phyloP scores from a whole-genome alignment of 805 yeast genomes.

The Nakazawaea pomicola region DNA sequence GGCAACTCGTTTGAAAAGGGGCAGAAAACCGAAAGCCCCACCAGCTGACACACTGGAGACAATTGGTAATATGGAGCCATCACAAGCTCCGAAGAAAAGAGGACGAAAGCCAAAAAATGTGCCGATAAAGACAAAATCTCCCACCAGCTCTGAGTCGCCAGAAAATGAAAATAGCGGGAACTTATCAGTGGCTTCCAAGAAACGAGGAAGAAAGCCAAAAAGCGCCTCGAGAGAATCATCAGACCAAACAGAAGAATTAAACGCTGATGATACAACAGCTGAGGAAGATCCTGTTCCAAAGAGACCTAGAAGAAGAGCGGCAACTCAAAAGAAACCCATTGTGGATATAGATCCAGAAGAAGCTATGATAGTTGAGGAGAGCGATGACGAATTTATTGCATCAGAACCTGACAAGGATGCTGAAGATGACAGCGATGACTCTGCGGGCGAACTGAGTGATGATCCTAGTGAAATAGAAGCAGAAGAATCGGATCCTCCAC shows the following conservation, averaged over 20 bases:
- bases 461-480: slow-evolving; percentile 9
- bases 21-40: too few species aligned
- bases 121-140: too few species aligned
- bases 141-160: too few species aligned
- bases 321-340: background rate
- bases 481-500: background rate
- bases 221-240: too few species aligned
- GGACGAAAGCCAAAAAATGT: too few species aligned
- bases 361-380: background rate
- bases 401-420: background rate
- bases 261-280: background rate
- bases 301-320: slow-evolving; percentile 2
- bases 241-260: background rate
- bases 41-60: too few species aligned
- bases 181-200: too few species aligned
- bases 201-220: too few species aligned
- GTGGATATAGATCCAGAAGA: background rate
- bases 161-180: too few species aligned
- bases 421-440: background rate
- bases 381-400: background rate
- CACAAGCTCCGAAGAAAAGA: too few species aligned
- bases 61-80: too few species aligned
- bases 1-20: too few species aligned
- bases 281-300: background rate
- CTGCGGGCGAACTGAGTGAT: slow-evolving; percentile 1